These are phyloP conservation scores for Colletotrichum tofieldiae DNA, from an alignment of 2,329 filamentous ascomycete genomes.

Conservation along the genomic window DNA sequence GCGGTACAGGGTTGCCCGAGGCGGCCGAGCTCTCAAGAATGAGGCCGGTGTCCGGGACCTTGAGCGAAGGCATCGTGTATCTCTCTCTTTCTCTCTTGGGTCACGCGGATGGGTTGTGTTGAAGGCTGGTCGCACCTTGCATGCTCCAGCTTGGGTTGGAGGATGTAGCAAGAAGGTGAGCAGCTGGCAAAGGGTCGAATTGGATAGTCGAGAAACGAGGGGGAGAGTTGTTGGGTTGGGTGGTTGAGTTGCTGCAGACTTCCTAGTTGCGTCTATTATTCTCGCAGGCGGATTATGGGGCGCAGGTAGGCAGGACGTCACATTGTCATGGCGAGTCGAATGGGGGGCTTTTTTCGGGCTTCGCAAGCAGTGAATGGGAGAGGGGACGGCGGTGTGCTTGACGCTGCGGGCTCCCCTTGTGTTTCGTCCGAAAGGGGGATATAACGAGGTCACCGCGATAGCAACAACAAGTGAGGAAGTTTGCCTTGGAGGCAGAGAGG, in stretches of 20 bases:
- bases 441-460: neutral
- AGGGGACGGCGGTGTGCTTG: constrained; percentile 6
- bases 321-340: constrained; percentile 34
- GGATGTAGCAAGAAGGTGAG: neutral
- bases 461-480: constrained; percentile 13
- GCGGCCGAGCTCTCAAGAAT: constrained; percentile 67
- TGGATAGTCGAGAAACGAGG: neutral
- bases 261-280: constrained; percentile 34
- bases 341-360: constrained; percentile 15
- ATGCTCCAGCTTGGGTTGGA: constrained; percentile 32
- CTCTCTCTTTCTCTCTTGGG: constrained; percentile 12
- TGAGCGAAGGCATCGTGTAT: constrained; percentile 66
- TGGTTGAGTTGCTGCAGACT: constrained; percentile 24
- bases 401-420: neutral
- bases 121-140: constrained; percentile 29
- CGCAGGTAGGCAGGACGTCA: constrained; percentile 42
- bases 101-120: constrained; percentile 33
- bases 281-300: constrained; percentile 39
- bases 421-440: constrained; percentile 11
- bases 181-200: neutral
- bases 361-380: constrained; percentile 30
- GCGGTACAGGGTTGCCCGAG: constrained; percentile 58
- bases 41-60: constrained; percentile 72
- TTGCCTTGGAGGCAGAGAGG: constrained; percentile 33
- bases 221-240: constrained; percentile 1